A percentile compares a stretch with the other conserved stretches of the same genome.
Conservation (phyloP, 2,329 filamentous ascomycete genomes). For the Sporothrix globosa region DNA sequence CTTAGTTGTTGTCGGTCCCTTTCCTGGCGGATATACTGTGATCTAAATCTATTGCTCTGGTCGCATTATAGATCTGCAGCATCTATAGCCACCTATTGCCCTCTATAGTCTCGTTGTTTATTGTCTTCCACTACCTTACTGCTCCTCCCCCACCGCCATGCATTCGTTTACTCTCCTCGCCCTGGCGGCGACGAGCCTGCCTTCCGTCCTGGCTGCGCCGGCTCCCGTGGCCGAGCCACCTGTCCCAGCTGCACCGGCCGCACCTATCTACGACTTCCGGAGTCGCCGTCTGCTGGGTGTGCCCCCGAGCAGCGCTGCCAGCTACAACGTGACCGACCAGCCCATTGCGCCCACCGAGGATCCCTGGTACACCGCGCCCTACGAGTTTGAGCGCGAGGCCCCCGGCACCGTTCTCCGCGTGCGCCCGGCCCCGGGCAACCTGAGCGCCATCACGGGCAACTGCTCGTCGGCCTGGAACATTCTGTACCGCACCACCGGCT, state of each 20-base stretch:
- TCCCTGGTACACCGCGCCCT: conserved; percentile 44
- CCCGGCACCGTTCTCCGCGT: conserved; percentile 42
- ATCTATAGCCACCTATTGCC: too few relatives aligned
- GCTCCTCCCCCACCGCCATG: too few relatives aligned
- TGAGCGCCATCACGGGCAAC: conserved; percentile 36
- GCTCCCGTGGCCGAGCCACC: not conserved
- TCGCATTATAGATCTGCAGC: too few relatives aligned
- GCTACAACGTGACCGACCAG: conserved; percentile 32
- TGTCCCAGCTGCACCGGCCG: too few relatives aligned
- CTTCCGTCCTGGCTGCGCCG: not conserved
- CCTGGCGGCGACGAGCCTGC: not conserved
- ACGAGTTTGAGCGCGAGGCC: conserved; percentile 38
- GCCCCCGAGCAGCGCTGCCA: not conserved
- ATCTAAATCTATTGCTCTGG: too few relatives aligned
- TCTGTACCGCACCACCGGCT: conserved; percentile 47
- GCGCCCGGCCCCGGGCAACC: conserved; percentile 40
- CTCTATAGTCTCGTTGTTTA: too few relatives aligned
- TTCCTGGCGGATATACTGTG: too few relatives aligned
- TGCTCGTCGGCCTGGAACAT: conserved; percentile 43
- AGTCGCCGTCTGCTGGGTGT: not conserved
- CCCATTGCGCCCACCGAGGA: conserved; percentile 41
- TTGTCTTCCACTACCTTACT: too few relatives aligned
- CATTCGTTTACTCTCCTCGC: too few relatives aligned
- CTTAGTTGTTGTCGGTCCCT: too few relatives aligned
- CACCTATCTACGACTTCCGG: not conserved